These are phyloP conservation scores for Neocallimastix lanati DNA, from an alignment of 192 early-diverging fungal species.

Conservation along the genomic window DNA sequence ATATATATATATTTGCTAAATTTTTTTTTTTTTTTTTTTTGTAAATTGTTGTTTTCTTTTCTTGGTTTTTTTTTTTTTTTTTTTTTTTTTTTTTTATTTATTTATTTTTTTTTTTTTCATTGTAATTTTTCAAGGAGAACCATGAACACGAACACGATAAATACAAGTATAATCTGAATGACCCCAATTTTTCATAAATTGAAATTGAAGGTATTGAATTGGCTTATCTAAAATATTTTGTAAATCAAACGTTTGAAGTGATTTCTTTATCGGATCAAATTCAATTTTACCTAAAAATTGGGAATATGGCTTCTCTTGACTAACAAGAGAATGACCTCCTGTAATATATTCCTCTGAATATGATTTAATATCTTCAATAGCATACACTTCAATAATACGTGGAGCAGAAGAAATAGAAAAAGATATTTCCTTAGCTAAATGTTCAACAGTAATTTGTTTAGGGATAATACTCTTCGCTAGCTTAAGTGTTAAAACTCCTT, in stretches of 20 bases:
- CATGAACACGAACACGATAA: slow-evolving; percentile 59
- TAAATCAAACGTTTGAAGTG: slow-evolving; percentile 23
- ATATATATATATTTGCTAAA: too few species aligned
- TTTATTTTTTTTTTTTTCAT: too few species aligned
- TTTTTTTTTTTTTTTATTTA: too few species aligned
- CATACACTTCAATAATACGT: slow-evolving; percentile 19
- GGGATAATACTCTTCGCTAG: slow-evolving; percentile 34
- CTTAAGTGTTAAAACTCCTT: slow-evolving; percentile 40
- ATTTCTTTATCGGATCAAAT: slow-evolving; percentile 19
- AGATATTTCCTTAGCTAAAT: slow-evolving; percentile 33
- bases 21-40: too few species aligned
- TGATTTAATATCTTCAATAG: slow-evolving; percentile 35
- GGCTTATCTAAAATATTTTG: slow-evolving; percentile 1
- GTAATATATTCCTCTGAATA: background rate
- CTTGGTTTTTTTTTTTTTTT: too few species aligned
- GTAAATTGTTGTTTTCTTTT: too few species aligned
- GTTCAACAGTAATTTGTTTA: slow-evolving; percentile 45
- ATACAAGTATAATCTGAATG: slow-evolving; percentile 49
- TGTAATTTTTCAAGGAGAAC: too few species aligned
- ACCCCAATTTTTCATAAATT: slow-evolving; percentile 51
- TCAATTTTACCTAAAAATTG: slow-evolving; percentile 2
- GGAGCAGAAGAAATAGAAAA: slow-evolving; percentile 15
- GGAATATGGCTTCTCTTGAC: background rate
- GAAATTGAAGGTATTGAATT: slow-evolving; percentile 28
- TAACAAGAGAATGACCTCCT: slow-evolving; percentile 1